These are phyloP conservation scores for Xerophyta viscosa DNA, from an alignment of 106 monocot species.

Conservation along the genomic window DNA sequence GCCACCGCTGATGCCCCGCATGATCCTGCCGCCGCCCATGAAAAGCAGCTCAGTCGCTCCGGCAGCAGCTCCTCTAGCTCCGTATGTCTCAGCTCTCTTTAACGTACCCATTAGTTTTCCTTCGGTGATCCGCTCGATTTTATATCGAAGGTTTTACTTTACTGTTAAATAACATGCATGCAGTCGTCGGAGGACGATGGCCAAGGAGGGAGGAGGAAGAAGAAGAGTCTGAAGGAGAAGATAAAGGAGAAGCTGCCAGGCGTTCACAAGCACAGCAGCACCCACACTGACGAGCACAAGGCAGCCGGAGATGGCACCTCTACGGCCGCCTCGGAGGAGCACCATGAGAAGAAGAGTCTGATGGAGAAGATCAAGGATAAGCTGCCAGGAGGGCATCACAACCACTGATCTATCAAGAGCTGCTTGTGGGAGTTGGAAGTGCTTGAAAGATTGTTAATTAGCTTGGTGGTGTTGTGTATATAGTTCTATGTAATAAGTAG, in stretches of 20 bases:
- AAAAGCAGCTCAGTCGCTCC: not conserved
- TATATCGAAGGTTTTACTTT: not conserved
- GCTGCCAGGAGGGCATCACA: too few species aligned
- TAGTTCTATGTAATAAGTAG: too few species aligned
- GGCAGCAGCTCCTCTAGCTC: constrained; percentile 2
- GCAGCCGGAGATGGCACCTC: not conserved
- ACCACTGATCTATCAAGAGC: too few species aligned
- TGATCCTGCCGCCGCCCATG: not conserved
- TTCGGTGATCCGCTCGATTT: not conserved
- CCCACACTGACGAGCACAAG: not conserved
- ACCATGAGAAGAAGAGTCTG: not conserved
- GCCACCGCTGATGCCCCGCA: not conserved
- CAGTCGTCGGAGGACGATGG: constrained; percentile 3
- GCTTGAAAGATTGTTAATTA: too few species aligned
- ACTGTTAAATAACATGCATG: not conserved
- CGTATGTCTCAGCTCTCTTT: not conserved
- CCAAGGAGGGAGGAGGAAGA: not conserved
- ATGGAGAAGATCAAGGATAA: constrained; percentile 5
- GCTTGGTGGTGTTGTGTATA: too few species aligned
- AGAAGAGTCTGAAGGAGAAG: constrained; percentile 2
- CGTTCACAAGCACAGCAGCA: not conserved
- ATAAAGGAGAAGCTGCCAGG: constrained; percentile 3
- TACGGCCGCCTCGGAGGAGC: not conserved
- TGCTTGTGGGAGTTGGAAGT: too few species aligned
- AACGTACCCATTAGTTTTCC: not conserved